Evolutionary conservation across 2,329 filamentous ascomycete species (phyloP).

Genomic region (Penicillium sp.): DNA sequence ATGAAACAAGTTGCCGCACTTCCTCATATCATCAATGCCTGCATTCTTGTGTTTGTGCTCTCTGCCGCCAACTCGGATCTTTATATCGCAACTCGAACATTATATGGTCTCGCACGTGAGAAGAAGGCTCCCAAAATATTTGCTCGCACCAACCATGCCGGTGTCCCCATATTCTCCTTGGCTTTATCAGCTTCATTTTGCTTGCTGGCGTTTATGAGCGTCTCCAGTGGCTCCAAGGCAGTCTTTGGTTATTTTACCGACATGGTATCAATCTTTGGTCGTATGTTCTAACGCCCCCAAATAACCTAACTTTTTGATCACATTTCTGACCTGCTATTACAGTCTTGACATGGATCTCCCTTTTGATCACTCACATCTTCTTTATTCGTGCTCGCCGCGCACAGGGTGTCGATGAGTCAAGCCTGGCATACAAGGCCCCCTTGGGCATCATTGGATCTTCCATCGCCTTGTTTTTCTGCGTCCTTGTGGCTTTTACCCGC

Average conservation of each 20-base stretch:
- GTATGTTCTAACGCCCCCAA: background rate
- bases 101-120: constrained; percentile 74
- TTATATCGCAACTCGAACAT: constrained; percentile 73
- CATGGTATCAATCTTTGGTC: constrained; percentile 67
- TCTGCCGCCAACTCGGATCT: constrained; percentile 77
- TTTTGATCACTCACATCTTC: constrained; percentile 67
- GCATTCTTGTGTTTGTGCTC: constrained; percentile 76
- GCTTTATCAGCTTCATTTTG: constrained; percentile 64
- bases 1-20: constrained; percentile 67
- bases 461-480: constrained; percentile 68
- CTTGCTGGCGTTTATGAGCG: constrained; percentile 71
- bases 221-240: constrained; percentile 59
- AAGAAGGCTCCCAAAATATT: constrained; percentile 74
- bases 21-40: constrained; percentile 72
- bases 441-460: constrained; percentile 70
- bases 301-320: background rate
- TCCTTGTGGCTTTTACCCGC: constrained; percentile 76
- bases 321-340: background rate
- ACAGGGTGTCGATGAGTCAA: constrained; percentile 59
- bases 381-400: constrained; percentile 65
- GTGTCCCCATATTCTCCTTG: constrained; percentile 71
- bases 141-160: constrained; percentile 69
- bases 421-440: constrained; percentile 67
- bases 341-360: constrained; percentile 67
- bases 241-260: constrained; percentile 71